Evolutionary conservation across 164 flowering plant species (phyloP), one percentile per base, ranked within the genome.

Genomic region (Santalum album): DNA sequence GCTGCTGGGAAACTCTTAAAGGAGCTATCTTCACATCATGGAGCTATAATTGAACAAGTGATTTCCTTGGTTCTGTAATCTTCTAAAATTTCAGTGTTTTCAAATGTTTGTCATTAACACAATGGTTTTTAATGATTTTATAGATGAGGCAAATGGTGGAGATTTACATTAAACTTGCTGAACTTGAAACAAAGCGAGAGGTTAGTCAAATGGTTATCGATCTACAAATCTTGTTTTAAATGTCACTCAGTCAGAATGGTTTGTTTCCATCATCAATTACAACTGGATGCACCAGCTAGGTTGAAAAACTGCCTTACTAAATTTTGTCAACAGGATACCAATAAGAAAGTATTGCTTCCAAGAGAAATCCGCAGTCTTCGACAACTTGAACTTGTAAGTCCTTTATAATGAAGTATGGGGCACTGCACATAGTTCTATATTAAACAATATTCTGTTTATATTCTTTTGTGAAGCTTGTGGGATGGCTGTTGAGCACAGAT

Each of bases 61-160:
- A 22, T 19, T 55, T 52, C 3, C 6, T n/a, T n/a, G n/a, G n/a
- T n/a, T n/a, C n/a, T n/a, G n/a, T n/a, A 22, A 40, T 25, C 51
- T 48, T 15, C 36, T 10, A 29, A 53, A 26, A 10, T 21, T 20
- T 14, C 12, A n/a, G n/a, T n/a, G n/a, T n/a, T n/a, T n/a, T 29
- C 34, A 29, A 29, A 29, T 29, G 34, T n/a, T n/a, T n/a, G n/a
- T n/a, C n/a, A n/a, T n/a, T n/a, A n/a, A n/a, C n/a, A n/a, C n/a
- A n/a, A n/a, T n/a, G n/a, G n/a, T n/a, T 7, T 46, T 46, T 46
- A 20, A n/a, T n/a, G 12, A 39, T 46, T 25, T 45, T 58, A 19
- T 65, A 92, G 99, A 89, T 84, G 89, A 87, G 72, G 60, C 96
- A 89, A 69, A 77, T 92, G 86, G 99, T 87, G 69, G 99, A 92